Conservation (phyloP, 2,329 filamentous ascomycete species). For the Diaporthe caulivora region DNA sequence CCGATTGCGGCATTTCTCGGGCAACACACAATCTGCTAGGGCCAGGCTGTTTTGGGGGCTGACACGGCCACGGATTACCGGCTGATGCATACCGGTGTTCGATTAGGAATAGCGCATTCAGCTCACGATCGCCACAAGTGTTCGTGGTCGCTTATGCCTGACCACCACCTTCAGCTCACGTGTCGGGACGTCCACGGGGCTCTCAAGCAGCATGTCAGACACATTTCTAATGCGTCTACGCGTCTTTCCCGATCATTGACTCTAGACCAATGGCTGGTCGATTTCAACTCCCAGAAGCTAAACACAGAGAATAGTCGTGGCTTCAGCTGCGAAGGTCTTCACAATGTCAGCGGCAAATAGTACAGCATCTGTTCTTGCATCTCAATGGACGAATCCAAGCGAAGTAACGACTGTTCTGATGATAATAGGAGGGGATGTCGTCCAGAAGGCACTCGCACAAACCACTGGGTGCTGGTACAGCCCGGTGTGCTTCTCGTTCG, state of each 20-base stretch:
- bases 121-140: slow-evolving; percentile 1
- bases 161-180: neutral
- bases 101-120: neutral
- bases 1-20: neutral
- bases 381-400: slow-evolving; percentile 40
- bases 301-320: neutral
- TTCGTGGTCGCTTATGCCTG: neutral
- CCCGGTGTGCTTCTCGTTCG: slow-evolving; percentile 45
- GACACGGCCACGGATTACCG: neutral
- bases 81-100: neutral
- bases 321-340: neutral
- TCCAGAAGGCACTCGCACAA: slow-evolving; percentile 42
- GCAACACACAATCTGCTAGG: neutral
- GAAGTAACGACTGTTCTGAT: slow-evolving; percentile 41
- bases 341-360: neutral
- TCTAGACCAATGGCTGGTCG: neutral
- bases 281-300: neutral
- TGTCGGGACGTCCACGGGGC: neutral
- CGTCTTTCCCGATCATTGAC: neutral
- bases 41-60: neutral
- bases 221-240: neutral
- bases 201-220: neutral
- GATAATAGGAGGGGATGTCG: slow-evolving; percentile 42
- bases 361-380: neutral
- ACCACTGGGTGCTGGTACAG: slow-evolving; percentile 36